Evolutionary conservation across 805 yeast species (phyloP).

Genomic region (Lachancea fermentati): DNA sequence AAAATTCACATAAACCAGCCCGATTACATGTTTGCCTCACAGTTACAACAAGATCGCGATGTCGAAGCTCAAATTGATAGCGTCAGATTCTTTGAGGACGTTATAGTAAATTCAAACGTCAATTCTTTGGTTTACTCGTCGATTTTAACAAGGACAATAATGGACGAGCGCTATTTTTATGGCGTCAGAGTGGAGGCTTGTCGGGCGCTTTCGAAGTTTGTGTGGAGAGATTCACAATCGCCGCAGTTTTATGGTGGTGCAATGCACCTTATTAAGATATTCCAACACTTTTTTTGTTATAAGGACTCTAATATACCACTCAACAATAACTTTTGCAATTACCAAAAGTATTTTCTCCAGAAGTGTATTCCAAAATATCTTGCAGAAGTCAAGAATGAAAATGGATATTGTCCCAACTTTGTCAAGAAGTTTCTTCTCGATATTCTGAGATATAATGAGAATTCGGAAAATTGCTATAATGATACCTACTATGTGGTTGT

Average conservation of each 20-base stretch:
- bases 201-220: conserved; percentile 60
- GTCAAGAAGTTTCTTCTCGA: conserved; percentile 62
- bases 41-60: conserved; percentile 89
- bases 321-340: conserved; percentile 75
- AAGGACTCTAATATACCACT: conserved; percentile 59
- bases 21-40: conserved; percentile 92
- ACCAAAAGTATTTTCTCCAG: conserved; percentile 62
- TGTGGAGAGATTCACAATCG: conserved; percentile 36
- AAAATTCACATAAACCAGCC: conserved; percentile 77
- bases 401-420: conserved; percentile 55
- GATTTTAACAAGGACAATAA: conserved; percentile 65
- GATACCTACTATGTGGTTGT: conserved; percentile 64
- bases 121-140: conserved; percentile 68
- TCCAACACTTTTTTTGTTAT: conserved; percentile 67
- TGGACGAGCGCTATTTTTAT: conserved; percentile 81
- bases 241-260: conserved; percentile 45
- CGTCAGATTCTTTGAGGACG: conserved; percentile 60
- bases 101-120: conserved; percentile 34
- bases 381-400: conserved; percentile 52
- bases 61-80: conserved; percentile 94
- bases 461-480: conserved; percentile 67
- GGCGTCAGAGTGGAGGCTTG: conserved; percentile 90
- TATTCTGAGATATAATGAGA: conserved; percentile 77
- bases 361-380: conserved; percentile 62
- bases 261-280: conserved; percentile 64